Evolutionary conservation across 192 early-diverging fungal species (phyloP), one percentile per base, ranked within the genome.

Genomic region (Backusella tuberculispora): DNA sequence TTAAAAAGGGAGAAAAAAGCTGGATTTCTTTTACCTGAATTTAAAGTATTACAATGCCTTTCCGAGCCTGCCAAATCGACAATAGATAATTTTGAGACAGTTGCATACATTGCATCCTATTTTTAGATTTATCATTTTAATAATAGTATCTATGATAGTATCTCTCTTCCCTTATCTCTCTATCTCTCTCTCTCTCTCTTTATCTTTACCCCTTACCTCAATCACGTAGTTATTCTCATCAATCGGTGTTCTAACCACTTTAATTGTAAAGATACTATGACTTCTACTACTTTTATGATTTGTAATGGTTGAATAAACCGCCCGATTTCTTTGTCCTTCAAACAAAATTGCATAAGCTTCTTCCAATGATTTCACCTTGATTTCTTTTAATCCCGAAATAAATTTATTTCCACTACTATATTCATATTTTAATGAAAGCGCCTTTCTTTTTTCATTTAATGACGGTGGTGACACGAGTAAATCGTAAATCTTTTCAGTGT

Each of bases 401-500:
- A 90, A 93, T 48, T 84, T 88, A 60, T 85, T 77, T 13, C 80
- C 80, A 0, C 78, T 81, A 4, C 77, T 46, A 6, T 67, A 63
- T 21, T 88, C 86, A 17, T 80, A 83, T 37, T 78, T 83, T 26
- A 88, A 70, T 26, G 72, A 38, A 0, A 88, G 67, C 13, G 76
- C 42, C 9, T 43, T 78, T 21, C 84, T 72, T 15, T 79, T 77
- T 9, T 47, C 29, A 66, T 74, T 63, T 7, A 71, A 47, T 15
- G n/a, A 29, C 0, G 74, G 34, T 14, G 83, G 78, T 21, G 76
- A 60, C 34, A 85, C 87, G 43, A 99, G 80, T 43, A 99, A 83
- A 71, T 99, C 97, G 66, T 91, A 92, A 14, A 99, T 91, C 74
- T 84, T 89, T 75, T 96, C 94, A 63, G 90, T 93, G 79, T 96